A percentile compares a stretch with the other conserved stretches of the same genome.
Evolutionary conservation across 306 rosid genomes (phyloP).

Genomic region (Abrus pulchellus): DNA sequence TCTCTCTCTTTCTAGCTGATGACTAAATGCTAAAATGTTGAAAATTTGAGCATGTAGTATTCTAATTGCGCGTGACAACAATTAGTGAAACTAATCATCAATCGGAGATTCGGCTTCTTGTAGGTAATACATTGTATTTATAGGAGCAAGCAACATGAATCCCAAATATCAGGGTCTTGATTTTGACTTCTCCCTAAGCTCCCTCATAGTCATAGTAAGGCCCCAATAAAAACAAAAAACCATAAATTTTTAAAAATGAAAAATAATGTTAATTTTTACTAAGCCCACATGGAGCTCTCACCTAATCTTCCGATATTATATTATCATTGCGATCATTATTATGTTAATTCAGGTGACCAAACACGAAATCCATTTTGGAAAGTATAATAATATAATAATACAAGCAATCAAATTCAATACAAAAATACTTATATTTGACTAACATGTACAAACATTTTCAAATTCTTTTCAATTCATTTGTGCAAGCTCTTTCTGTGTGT

Average conservation of each 20-base stretch:
- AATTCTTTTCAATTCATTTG: background rate
- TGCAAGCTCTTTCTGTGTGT: background rate
- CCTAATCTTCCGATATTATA: constrained; percentile 49
- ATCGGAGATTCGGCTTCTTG: background rate
- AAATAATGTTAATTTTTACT: constrained; percentile 16
- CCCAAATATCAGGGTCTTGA: constrained; percentile 47
- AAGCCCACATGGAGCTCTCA: constrained; percentile 47
- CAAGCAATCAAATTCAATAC: constrained; percentile 35
- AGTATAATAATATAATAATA: background rate
- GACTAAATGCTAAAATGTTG: background rate
- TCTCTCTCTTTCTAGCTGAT: background rate
- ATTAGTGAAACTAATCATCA: background rate
- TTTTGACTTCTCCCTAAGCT: constrained; percentile 9
- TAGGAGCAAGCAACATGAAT: constrained; percentile 20
- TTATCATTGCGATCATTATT: background rate
- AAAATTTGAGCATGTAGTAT: background rate
- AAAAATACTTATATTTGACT: constrained; percentile 28
- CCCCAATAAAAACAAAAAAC: constrained; percentile 21
- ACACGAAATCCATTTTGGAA: constrained; percentile 40
- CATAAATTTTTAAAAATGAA: background rate
- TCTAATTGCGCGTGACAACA: background rate
- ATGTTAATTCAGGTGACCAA: constrained; percentile 45
- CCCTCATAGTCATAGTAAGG: background rate
- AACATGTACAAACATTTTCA: constrained; percentile 7
- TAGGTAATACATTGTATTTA: background rate